Evolutionary conservation across 257 asterid species (phyloP).

Genomic region (Prunella vulgaris): DNA sequence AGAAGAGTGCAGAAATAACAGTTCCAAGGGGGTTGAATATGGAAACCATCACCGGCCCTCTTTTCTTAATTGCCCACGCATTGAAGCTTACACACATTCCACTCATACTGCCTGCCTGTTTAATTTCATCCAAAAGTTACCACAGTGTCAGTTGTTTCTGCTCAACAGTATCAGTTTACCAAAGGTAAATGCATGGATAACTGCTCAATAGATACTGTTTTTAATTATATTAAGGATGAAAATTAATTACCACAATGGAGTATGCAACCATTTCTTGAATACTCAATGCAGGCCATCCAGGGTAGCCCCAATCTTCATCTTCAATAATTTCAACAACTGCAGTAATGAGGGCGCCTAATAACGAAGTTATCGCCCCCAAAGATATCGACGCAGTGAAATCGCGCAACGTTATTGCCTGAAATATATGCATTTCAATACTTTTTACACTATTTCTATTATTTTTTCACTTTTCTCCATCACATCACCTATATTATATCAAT

Average conservation of each 20-base stretch:
- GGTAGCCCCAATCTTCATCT: slow-evolving; percentile 36
- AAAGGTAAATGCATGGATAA: too few relatives aligned
- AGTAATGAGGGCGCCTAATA: slow-evolving; percentile 58
- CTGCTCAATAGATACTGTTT: too few relatives aligned
- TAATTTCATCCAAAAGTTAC: background rate
- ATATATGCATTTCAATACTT: background rate
- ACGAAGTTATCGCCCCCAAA: slow-evolving; percentile 61
- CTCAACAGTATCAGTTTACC: too few relatives aligned
- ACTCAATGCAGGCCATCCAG: slow-evolving; percentile 49
- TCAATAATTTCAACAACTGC: slow-evolving; percentile 35
- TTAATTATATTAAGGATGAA: too few relatives aligned
- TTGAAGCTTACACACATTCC: slow-evolving; percentile 73
- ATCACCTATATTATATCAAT: too few relatives aligned
- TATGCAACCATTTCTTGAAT: slow-evolving; percentile 45
- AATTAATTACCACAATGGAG: slow-evolving; percentile 51
- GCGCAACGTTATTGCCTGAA: slow-evolving; percentile 67
- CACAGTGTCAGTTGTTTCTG: too few relatives aligned
- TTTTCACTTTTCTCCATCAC: too few relatives aligned
- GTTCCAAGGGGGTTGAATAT: slow-evolving; percentile 84
- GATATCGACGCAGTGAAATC: slow-evolving; percentile 80
- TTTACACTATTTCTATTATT: too few relatives aligned
- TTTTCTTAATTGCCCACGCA: slow-evolving; percentile 90
- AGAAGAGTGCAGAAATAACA: slow-evolving; percentile 58
- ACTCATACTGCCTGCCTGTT: slow-evolving; percentile 70
- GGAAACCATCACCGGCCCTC: slow-evolving; percentile 88